Evolutionary conservation across 2,329 filamentous ascomycete species (phyloP).

Genomic region (Xylaria sp.): DNA sequence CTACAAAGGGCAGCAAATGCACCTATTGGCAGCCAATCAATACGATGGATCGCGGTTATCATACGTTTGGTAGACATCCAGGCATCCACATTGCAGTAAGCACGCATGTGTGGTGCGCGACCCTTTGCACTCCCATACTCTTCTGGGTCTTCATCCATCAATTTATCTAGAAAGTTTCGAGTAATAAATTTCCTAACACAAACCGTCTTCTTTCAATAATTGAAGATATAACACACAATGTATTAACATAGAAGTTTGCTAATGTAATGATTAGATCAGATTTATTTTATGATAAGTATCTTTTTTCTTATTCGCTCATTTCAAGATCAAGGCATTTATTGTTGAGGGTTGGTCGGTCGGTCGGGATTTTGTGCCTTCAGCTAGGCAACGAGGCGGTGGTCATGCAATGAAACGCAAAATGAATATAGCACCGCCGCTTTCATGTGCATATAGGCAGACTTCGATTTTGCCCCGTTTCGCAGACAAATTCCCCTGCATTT

Average conservation of each 20-base stretch:
- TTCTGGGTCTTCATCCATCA: too few relatives aligned
- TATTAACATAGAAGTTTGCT: too few relatives aligned
- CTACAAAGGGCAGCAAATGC: background rate
- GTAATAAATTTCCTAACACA: too few relatives aligned
- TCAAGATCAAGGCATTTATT: too few relatives aligned
- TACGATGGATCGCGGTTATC: background rate
- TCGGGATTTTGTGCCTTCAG: background rate
- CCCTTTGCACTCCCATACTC: background rate
- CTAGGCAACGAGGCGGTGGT: conserved; percentile 1
- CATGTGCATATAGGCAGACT: conserved; percentile 5
- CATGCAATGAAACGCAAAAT: background rate
- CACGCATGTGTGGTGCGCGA: conserved; percentile 7
- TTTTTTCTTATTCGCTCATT: too few relatives aligned
- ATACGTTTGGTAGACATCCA: too few relatives aligned
- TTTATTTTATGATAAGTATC: too few relatives aligned
- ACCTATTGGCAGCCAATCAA: conserved; percentile 11
- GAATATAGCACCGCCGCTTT: background rate
- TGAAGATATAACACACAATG: too few relatives aligned
- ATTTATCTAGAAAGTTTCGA: too few relatives aligned
- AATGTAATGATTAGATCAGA: too few relatives aligned
- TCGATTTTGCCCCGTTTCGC: conserved; percentile 8
- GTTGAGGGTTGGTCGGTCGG: too few relatives aligned
- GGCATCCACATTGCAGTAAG: background rate
- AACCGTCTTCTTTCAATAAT: too few relatives aligned
- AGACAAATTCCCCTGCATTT: conserved; percentile 1